phyloP scores from a whole-genome alignment of 768 basidiomycete genomes.

The Lactarius sp. region DNA sequence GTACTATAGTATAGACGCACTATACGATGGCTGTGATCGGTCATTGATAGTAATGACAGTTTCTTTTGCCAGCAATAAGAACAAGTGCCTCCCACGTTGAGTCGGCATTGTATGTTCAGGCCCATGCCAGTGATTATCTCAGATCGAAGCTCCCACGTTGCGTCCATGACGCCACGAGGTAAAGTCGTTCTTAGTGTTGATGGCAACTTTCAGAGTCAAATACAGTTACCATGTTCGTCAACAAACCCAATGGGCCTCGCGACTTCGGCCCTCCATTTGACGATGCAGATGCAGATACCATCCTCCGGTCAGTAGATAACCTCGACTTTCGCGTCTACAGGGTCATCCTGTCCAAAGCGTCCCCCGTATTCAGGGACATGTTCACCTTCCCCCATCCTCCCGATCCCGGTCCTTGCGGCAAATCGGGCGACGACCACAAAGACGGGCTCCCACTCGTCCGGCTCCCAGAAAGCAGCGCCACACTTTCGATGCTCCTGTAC shows the following conservation, averaged over 20 bases:
- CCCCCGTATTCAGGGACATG: constrained; percentile 18
- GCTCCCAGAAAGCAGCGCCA: constrained; percentile 3
- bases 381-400: constrained; percentile 10
- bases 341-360: constrained; percentile 21
- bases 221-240: neutral
- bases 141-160: no score
- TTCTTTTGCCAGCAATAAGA: no score
- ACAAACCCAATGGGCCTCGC: neutral
- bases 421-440: neutral
- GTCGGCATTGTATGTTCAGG: no score
- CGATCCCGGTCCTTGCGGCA: neutral
- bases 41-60: no score
- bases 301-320: constrained; percentile 22
- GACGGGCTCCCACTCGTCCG: constrained; percentile 1
- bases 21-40: no score
- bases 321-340: constrained; percentile 22
- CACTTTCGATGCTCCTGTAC: neutral
- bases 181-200: no score
- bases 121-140: no score
- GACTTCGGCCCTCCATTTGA: constrained; percentile 15
- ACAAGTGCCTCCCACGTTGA: no score
- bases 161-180: no score
- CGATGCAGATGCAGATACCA: constrained; percentile 21
- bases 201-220: no score
- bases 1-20: no score